Conservation (phyloP, 805 yeast species). For the Nakazawaea populi region DNA sequence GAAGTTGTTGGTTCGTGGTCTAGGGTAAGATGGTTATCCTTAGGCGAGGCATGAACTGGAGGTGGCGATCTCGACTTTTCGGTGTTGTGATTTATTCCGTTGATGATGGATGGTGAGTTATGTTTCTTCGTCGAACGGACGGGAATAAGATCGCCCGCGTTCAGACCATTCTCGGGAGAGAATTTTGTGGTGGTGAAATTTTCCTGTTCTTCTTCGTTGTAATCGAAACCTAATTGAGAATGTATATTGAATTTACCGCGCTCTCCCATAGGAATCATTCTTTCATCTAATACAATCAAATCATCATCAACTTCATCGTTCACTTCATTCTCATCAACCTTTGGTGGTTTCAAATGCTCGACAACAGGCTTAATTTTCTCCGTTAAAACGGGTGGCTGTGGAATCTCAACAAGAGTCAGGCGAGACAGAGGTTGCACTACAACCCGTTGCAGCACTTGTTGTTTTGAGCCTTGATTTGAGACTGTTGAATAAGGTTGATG, state of each 20-base stretch:
- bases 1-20: too few species aligned
- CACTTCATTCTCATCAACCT: not conserved
- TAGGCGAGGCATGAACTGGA: too few species aligned
- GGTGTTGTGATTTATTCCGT: too few species aligned
- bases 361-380: not conserved
- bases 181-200: not conserved
- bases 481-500: too few species aligned
- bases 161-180: not conserved
- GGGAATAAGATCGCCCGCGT: not conserved
- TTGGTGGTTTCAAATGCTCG: not conserved
- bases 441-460: too few species aligned
- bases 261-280: constrained; percentile 1
- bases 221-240: constrained; percentile 1
- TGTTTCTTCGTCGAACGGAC: not conserved
- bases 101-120: too few species aligned
- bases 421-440: too few species aligned
- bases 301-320: constrained; percentile 1
- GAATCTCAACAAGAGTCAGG: not conserved
- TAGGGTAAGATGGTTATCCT: too few species aligned
- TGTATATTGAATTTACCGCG: not conserved
- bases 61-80: too few species aligned
- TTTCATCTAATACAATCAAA: not conserved
- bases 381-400: not conserved
- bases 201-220: not conserved
- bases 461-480: too few species aligned